Evolutionary conservation across 495 filamentous ascomycete genomes (phyloP), one percentile per base, ranked within the genome.

Genomic region (Coniosporium apollinis): DNA sequence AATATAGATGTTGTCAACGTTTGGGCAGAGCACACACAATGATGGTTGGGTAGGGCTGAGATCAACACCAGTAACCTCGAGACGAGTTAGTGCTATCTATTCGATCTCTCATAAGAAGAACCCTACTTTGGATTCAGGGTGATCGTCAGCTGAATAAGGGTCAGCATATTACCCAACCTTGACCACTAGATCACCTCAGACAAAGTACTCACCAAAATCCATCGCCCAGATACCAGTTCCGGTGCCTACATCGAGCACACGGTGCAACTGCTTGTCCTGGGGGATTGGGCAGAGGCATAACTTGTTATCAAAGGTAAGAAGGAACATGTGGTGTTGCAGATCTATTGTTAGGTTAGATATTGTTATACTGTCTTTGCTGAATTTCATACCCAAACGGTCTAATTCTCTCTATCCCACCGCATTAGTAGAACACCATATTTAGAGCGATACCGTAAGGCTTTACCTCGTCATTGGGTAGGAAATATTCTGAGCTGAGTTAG

Each of bases 281-380:
- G 33, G 3, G 20, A 62, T 44, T 18, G 48, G 74, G 3, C 74
- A 66, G 28, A 67, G 63, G 46, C 62, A 62, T 1, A 80, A 53
- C 41, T 57, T 51, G n/a, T 64, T 63, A 21, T 61, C 57, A 25
- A 62, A 49, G 3, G 51, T 64, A 6, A 75, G 52, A 29, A 65
- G 59, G 25, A 70, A 62, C 52, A 78, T 61, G 21, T 66, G 56
- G 50, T 78, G 73, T 51, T 78, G 74, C 49, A 79, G 68, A 52
- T 79, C 75, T 17, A 61, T 44, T 19, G 37, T 43, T 33, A 5
- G 38, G 36, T 43, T 45, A 42, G 32, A 34, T 33, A 38, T 42
- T 30, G 5, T 5, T 24, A 10, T 6, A 11, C 16, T 24, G 20
- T 34, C 19, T 14, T 20, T 15, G 10, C 16, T 4, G 4, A 1